Evolutionary conservation across 345 rosid species (phyloP), one percentile per base, ranked within the genome.

Genomic region (Heritiera littoralis): DNA sequence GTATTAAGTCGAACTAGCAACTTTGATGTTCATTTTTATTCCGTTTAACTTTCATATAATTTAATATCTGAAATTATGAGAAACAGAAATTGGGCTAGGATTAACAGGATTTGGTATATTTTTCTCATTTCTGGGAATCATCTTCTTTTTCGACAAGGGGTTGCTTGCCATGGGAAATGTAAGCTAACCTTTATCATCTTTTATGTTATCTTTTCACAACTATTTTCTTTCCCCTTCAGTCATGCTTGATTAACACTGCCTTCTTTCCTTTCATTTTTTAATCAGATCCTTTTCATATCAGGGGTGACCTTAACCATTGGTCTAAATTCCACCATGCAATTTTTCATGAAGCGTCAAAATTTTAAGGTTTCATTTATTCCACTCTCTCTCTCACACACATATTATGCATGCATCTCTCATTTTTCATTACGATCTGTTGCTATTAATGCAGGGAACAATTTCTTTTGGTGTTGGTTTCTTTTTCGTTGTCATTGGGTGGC

Each of bases 141-240:
- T 94, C 74, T 94, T 94, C 85, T 89, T 96, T 87, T 94, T 96
- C 15, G 98, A 92, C 83, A 91, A 96, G 88, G 99, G 99, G 78
- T 86, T 96, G 75, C 92, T 96, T 71, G 99, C 99, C 80, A 96
- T 94, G 99, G 99, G 99, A 82, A 96, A 96, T 89, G 99, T 96
- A 84, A 88, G 93, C 58, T 45, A 45, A n/a, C 17, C 82, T n/a
- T 40, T 80, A 54, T 65, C 11, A 58, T 74, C 51, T 66, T 28
- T 45, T 77, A 23, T 68, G 8, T 40, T 41, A 12, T 72, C 28
- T 77, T 38, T 59, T 23, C 17, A 12, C 32, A 14, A 10, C 64
- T 58, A 35, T 61, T 49, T 20, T 40, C 2, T 77, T 20, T 66
- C 11, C 38, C 28, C 65, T 63, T 30, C 54, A 59, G 12, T 67